Conservation (phyloP, 805 yeast genomes). For the Lachancea thermotolerans region DNA sequence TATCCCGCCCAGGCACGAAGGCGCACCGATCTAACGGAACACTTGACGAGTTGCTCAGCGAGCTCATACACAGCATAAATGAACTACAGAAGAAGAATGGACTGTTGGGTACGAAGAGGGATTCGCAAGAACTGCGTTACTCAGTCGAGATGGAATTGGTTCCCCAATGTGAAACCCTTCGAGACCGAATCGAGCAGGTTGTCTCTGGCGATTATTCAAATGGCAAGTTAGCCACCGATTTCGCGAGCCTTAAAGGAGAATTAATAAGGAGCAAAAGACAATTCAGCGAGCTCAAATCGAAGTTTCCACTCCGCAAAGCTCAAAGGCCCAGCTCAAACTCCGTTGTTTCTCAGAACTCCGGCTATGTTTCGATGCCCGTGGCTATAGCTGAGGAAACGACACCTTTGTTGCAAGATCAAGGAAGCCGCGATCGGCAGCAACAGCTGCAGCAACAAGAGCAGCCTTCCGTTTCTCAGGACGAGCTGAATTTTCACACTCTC, state of each 20-base stretch:
- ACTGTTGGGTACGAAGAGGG: slow-evolving; percentile 26
- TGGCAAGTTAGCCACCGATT: slow-evolving; percentile 48
- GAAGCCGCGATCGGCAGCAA: slow-evolving; percentile 20
- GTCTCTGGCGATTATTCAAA: slow-evolving; percentile 7
- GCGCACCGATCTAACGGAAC: neutral
- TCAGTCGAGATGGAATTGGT: slow-evolving; percentile 19
- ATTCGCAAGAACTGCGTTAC: slow-evolving; percentile 33
- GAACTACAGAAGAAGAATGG: slow-evolving; percentile 11
- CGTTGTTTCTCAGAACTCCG: slow-evolving; percentile 9
- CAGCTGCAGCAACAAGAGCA: slow-evolving; percentile 31
- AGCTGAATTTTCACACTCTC: slow-evolving; percentile 56
- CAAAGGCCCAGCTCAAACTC: slow-evolving; percentile 6
- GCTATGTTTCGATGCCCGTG: slow-evolving; percentile 19
- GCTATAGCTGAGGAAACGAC: slow-evolving; percentile 30
- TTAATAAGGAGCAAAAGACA: slow-evolving; percentile 38
- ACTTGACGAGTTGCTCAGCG: slow-evolving; percentile 1
- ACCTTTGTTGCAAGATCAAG: slow-evolving; percentile 35
- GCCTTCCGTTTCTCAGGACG: slow-evolving; percentile 36
- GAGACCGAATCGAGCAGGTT: slow-evolving; percentile 15
- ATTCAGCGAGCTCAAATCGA: slow-evolving; percentile 42
- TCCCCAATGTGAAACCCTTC: slow-evolving; percentile 16
- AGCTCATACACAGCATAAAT: slow-evolving; percentile 1
- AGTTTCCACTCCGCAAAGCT: slow-evolving; percentile 8
- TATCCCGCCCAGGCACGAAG: neutral
- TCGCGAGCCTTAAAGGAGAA: slow-evolving; percentile 42